Evolutionary conservation across 352 stramenopile genomes (phyloP).

Genomic region (Pythium periplocum): DNA sequence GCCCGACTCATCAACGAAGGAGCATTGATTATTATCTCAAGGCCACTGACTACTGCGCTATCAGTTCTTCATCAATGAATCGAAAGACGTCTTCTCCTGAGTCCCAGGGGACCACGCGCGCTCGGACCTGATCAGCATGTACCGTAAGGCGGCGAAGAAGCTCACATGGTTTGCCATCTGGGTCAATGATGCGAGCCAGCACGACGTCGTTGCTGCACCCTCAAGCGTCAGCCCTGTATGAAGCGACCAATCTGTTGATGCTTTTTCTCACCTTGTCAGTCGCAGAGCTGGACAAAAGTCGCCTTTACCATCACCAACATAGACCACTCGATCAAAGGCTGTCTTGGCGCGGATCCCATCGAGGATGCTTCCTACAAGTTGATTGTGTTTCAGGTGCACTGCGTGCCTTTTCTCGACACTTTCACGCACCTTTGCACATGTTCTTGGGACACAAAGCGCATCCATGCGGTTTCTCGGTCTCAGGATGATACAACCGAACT

Average conservation of each 20-base stretch:
- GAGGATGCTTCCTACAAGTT: constrained; percentile 33
- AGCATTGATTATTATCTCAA: no score
- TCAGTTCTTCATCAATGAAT: no score
- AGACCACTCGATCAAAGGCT: constrained; percentile 46
- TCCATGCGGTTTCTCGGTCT: constrained; percentile 29
- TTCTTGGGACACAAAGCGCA: constrained; percentile 62
- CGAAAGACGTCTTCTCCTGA: background rate
- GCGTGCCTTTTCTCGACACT: background rate
- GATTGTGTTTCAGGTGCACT: background rate
- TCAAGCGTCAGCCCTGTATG: no score
- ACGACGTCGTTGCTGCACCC: constrained; percentile 43
- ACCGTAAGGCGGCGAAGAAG: constrained; percentile 3
- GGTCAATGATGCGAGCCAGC: constrained; percentile 45
- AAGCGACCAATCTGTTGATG: background rate
- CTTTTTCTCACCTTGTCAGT: constrained; percentile 36
- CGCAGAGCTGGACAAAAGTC: constrained; percentile 64
- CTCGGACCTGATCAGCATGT: constrained; percentile 1
- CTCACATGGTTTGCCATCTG: background rate
- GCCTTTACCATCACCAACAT: constrained; percentile 64
- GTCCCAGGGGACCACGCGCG: background rate
- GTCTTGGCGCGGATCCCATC: constrained; percentile 31
- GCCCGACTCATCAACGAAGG: no score
- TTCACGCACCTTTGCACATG: constrained; percentile 67
- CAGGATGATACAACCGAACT: constrained; percentile 49
- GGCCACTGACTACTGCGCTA: no score